Evolutionary conservation across 495 filamentous ascomycete species (phyloP).

Genomic region (Staphylotrichum tortipilum): DNA sequence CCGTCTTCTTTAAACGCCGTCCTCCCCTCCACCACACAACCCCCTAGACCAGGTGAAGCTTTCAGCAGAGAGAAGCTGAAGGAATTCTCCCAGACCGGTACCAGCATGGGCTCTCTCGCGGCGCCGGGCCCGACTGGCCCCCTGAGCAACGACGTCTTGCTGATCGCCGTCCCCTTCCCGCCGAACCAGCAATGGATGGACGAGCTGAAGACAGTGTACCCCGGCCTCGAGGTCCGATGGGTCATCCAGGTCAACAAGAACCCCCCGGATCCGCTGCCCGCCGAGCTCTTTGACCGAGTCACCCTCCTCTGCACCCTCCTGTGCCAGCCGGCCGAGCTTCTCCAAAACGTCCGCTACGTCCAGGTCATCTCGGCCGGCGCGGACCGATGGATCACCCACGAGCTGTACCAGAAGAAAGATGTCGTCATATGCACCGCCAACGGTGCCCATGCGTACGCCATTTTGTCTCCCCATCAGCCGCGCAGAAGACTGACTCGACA

Average conservation of each 20-base stretch:
- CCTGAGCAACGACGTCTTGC: slow-evolving; percentile 15
- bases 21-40: too few species aligned
- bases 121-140: not conserved
- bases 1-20: too few species aligned
- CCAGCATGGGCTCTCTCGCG: slow-evolving; percentile 4
- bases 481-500: not conserved
- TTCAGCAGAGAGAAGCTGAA: too few species aligned
- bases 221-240: slow-evolving; percentile 27
- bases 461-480: too few species aligned
- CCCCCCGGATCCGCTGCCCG: not conserved
- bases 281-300: slow-evolving; percentile 21
- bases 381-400: slow-evolving; percentile 24
- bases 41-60: too few species aligned
- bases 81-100: not conserved
- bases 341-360: slow-evolving; percentile 24
- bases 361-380: slow-evolving; percentile 27
- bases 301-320: slow-evolving; percentile 17
- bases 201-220: slow-evolving; percentile 15
- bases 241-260: not conserved
- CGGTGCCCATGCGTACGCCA: slow-evolving; percentile 20
- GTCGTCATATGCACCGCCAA: slow-evolving; percentile 28
- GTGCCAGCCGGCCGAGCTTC: slow-evolving; percentile 15
- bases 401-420: slow-evolving; percentile 20
- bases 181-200: slow-evolving; percentile 20
- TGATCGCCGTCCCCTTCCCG: slow-evolving; percentile 9